Evolutionary conservation across 2,329 filamentous ascomycete genomes (phyloP), one percentile per base, ranked within the genome.

Genomic region (Pseudogymnoascus sp.): DNA sequence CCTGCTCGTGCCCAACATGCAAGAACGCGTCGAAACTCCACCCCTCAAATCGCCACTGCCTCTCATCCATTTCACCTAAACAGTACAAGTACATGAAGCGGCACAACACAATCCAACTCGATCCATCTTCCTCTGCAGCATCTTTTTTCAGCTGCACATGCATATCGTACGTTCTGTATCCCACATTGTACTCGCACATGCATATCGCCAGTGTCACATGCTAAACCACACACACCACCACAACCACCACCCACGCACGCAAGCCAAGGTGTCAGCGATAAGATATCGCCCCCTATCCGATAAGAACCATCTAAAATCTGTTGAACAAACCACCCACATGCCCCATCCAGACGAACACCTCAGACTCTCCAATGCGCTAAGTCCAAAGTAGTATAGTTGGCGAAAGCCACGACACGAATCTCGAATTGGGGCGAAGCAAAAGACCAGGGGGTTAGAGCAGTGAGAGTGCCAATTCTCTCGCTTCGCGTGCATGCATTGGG

Each of bases 241-340:
- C 36, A 2, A 14, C 36, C 28, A 31, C 28, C 10, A 37, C 14
- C 16, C 16, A 19, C 43, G 7, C 45, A 48, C 3, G 1, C 45
- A 51, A 54, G 48, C 51, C 51, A 57, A 57, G 28, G 51, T 34
- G 51, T 57, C 51, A 57, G 28, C 51, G 51, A 57, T 57, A 57
- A 57, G 51, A 10, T n/a, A 34, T 57, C 16, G n/a, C 51, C 51
- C 51, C 51, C 51, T 57, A 57, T 57, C 51, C 51, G 51, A 57
- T 57, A 57, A 57, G 51, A 8, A 31, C 25, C 14, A 34, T 34
- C 25, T 6, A 57, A 16, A 11, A 10, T 57, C 25, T 57, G 48
- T 57, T 57, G 48, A 57, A 57, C 8, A 31, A 11, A 34, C 28
- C 28, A n/a, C 45, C 10, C 23, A 54, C 48, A 54, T 54, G 23